Base-by-base conservation (phyloP, 1,284 basidiomycete genomes). In the Ustilago curta region DNA sequence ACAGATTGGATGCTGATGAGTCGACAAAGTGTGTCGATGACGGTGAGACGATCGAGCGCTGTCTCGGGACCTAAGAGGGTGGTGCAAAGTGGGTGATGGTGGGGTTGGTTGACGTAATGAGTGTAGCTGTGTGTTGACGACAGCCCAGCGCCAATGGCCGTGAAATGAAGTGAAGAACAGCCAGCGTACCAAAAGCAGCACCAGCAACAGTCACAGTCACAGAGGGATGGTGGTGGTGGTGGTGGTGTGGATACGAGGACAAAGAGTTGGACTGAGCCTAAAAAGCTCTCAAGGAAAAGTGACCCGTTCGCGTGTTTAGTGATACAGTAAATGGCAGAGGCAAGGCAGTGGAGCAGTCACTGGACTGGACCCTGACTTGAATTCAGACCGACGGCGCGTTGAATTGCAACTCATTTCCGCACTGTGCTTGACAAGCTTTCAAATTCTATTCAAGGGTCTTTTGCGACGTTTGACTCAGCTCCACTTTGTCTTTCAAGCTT, bases 401-500 rank as follows among this genome's bases (percentile, higher is more conserved):
- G 27, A 27, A 27, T 27, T 27, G 3, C 27, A 27, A 27, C 27
- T n/a, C n/a, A n/a, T n/a, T n/a, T n/a, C n/a, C n/a, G n/a, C n/a
- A n/a, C n/a, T n/a, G n/a, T n/a, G n/a, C n/a, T n/a, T n/a, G n/a
- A n/a, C n/a, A n/a, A 31, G n/a, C n/a, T 19, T 40, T 39, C 7
- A 25, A 40, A 8, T 35, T n/a, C n/a, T n/a, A n/a, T n/a, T n/a
- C n/a, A n/a, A 62, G 60, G 54, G 54, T 63, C 60, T n/a, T 21
- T 39, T 23, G 31, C 27, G 2, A 5, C 43, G 45, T 11, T 40
- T 29, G 47, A 50, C 56, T 58, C 56, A 54, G 59, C 59, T 61
- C 44, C 59, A 61, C 48, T 40, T 45, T 35, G 3, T 31, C n/a
- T 45, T 45, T 18, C 25, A 18, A 48, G 3, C 16, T 23, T 21